phyloP scores from a whole-genome alignment of 1,139 yeast genomes.

The Yamadazyma triangularis region DNA sequence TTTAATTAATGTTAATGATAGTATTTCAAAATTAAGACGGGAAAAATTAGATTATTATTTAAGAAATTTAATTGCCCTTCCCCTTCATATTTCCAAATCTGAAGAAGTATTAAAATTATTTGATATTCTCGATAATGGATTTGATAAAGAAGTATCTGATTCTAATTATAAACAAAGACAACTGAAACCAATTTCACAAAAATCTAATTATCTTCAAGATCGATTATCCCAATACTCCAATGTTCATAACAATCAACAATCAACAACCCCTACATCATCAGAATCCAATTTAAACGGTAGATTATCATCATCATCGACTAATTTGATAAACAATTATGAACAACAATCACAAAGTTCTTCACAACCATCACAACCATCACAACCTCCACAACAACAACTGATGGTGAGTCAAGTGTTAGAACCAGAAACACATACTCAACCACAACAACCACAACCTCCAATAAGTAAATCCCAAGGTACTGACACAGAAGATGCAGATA shows the following conservation, averaged over 20 bases:
- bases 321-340: conserved; percentile 5
- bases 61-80: conserved; percentile 67
- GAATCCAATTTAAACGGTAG: conserved; percentile 17
- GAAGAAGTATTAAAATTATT: conserved; percentile 69
- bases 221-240: conserved; percentile 40
- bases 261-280: conserved; percentile 26
- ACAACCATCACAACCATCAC: background rate
- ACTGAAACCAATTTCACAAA: conserved; percentile 38
- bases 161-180: conserved; percentile 18
- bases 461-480: background rate
- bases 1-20: conserved; percentile 83
- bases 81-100: conserved; percentile 69
- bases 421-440: conserved; percentile 5
- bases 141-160: conserved; percentile 44
- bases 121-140: conserved; percentile 59
- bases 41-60: conserved; percentile 84
- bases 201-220: conserved; percentile 41
- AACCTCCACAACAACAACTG: conserved; percentile 1
- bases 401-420: conserved; percentile 3
- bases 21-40: conserved; percentile 78
- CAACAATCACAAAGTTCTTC: conserved; percentile 1
- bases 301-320: conserved; percentile 12
- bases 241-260: conserved; percentile 18
- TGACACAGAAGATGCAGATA: background rate
- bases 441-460: conserved; percentile 2